phyloP scores from a whole-genome alignment of 768 basidiomycete species.

The Lentinula aciculospora region DNA sequence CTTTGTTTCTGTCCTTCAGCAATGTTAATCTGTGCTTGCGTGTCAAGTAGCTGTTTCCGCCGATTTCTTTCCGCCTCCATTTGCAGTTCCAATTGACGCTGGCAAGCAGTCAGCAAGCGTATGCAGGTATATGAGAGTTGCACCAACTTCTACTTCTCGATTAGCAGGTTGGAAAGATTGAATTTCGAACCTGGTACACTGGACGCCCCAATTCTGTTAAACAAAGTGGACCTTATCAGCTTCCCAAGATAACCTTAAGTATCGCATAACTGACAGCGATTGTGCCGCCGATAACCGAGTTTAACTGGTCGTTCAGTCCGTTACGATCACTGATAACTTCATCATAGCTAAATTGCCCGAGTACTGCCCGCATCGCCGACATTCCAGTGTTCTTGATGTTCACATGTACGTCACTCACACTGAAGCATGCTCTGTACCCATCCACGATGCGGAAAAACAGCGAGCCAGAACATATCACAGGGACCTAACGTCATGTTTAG shows the following conservation, averaged over 20 bases:
- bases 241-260: neutral
- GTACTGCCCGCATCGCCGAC: constrained; percentile 48
- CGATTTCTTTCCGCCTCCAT: constrained; percentile 56
- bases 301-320: constrained; percentile 41
- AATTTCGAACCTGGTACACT: constrained; percentile 54
- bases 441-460: constrained; percentile 47
- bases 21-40: constrained; percentile 52
- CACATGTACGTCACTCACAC: constrained; percentile 38
- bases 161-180: constrained; percentile 56
- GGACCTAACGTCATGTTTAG: constrained; percentile 26
- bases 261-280: constrained; percentile 28
- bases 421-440: constrained; percentile 50
- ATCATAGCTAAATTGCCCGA: constrained; percentile 45
- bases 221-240: neutral
- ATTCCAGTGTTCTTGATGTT: constrained; percentile 51
- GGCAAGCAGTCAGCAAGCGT: neutral
- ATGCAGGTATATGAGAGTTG: neutral
- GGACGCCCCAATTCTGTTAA: constrained; percentile 47
- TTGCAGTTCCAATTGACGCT: constrained; percentile 57
- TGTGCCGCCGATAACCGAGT: constrained; percentile 42
- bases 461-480: constrained; percentile 47
- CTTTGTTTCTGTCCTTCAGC: constrained; percentile 55
- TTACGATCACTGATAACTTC: constrained; percentile 53
- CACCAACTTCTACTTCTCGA: constrained; percentile 49
- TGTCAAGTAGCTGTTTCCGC: constrained; percentile 51